Conservation (phyloP, 108 stramenopile species). For the Skeletonema potamos region DNA sequence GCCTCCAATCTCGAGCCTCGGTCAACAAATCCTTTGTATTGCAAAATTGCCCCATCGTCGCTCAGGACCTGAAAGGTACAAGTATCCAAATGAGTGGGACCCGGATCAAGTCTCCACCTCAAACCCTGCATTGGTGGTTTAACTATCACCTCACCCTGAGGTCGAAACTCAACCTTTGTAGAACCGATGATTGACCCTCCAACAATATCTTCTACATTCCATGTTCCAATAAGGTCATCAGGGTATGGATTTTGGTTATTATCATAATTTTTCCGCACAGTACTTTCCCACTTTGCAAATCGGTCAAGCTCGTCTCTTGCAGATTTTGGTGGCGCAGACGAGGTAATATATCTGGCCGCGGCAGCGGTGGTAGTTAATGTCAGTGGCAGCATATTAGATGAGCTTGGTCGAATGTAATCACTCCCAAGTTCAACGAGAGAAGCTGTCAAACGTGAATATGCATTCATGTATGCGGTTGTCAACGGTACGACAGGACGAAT, state of each 20-base stretch:
- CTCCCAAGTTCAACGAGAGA: slow-evolving; percentile 74
- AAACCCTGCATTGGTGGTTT: slow-evolving; percentile 76
- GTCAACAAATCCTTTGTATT: slow-evolving; percentile 87
- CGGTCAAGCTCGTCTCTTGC: slow-evolving; percentile 75
- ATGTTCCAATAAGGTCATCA: slow-evolving; percentile 74
- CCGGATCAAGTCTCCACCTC: slow-evolving; percentile 85
- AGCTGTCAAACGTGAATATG: slow-evolving; percentile 74
- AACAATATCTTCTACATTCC: slow-evolving; percentile 81
- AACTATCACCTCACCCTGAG: slow-evolving; percentile 64
- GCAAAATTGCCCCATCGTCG: slow-evolving; percentile 75
- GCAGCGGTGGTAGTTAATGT: slow-evolving; percentile 51
- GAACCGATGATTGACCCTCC: slow-evolving; percentile 77
- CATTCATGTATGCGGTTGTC: slow-evolving; percentile 65
- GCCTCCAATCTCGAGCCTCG: slow-evolving; percentile 85
- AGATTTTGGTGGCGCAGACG: slow-evolving; percentile 54
- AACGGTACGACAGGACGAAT: slow-evolving; percentile 65
- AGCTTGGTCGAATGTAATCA: slow-evolving; percentile 72
- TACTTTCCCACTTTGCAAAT: slow-evolving; percentile 82
- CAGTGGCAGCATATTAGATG: slow-evolving; percentile 30
- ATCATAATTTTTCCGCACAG: slow-evolving; percentile 48
- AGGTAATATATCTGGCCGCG: slow-evolving; percentile 36
- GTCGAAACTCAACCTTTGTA: slow-evolving; percentile 57
- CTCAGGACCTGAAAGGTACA: slow-evolving; percentile 84
- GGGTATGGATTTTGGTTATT: slow-evolving; percentile 66
- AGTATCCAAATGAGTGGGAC: slow-evolving; percentile 91